phyloP scores from a whole-genome alignment of 2,329 filamentous ascomycete species.

The Pestalotiopsis sp. region DNA sequence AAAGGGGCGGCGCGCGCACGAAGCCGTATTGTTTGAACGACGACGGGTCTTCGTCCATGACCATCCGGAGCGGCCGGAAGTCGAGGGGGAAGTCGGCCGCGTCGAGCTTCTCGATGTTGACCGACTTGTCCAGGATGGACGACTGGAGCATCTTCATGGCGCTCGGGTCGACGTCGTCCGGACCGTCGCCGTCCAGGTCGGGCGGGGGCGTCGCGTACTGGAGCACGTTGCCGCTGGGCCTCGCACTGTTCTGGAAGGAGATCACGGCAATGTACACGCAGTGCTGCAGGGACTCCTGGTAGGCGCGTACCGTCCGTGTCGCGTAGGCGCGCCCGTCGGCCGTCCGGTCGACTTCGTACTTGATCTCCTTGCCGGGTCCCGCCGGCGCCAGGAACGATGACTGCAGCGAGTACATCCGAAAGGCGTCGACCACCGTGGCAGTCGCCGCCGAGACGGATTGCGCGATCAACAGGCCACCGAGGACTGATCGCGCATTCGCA shows the following conservation, averaged over 20 bases:
- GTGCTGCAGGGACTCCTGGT: not conserved
- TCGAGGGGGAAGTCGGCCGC: slow-evolving; percentile 8
- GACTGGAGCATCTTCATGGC: not conserved
- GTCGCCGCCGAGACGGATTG: slow-evolving; percentile 6
- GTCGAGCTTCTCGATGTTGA: not conserved
- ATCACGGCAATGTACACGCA: slow-evolving; percentile 18
- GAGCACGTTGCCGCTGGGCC: not conserved
- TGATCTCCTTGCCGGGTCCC: not conserved
- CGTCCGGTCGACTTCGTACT: slow-evolving; percentile 16
- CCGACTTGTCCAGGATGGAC: not conserved
- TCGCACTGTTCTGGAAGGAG: slow-evolving; percentile 17
- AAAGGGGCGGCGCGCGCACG: not conserved
- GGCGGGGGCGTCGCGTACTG: not conserved
- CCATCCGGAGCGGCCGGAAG: not conserved
- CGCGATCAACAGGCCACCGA: slow-evolving; percentile 3
- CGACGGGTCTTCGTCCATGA: not conserved
- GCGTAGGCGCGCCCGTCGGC: slow-evolving; percentile 17
- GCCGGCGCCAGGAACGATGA: not conserved
- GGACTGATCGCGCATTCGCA: not conserved
- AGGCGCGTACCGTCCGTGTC: slow-evolving; percentile 18
- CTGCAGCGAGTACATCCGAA: not conserved
- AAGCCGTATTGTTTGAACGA: not conserved
- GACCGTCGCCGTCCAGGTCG: not conserved
- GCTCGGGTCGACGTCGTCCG: slow-evolving; percentile 2
- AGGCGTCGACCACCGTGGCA: not conserved